Base-by-base conservation (phyloP, 163 green algal species). In the Smithsoniella earleae region DNA sequence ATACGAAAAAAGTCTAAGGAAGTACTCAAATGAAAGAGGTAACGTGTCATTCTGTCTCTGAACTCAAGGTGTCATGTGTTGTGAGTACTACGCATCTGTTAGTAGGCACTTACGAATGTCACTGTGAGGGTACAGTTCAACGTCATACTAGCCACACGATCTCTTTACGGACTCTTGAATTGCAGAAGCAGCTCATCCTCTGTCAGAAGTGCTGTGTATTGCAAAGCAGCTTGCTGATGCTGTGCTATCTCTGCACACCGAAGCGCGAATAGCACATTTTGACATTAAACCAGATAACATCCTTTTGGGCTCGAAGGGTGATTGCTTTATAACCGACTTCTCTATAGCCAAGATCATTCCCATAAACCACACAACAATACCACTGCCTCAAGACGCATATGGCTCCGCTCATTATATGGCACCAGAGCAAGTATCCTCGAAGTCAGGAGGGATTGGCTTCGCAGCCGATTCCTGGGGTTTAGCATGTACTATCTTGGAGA, bases 271-370 rank as follows among this genome's bases (percentile, higher is more conserved):
- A 30, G 58, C 58, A n/a, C 58, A 69, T 36, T 69, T 69, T 13
- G 58, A 69, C 58, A 69, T 69, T 33, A 69, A 69, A 31, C 58
- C 58, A 33, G 58, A 69, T 33, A 69, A 69, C 16, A 31, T 69
- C 3, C 58, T 69, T 16, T 36, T 69, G 27, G 58, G 43, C 58
- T 30, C 58, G 5, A 25, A 30, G 3, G 58, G 58, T 16, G 43
- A 38, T 33, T 69, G 58, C 58, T 69, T 45, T 36, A 30, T 69
- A 5, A 45, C 30, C 58, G 58, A 69, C 25, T 69, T 69, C 58
- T 69, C 58, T 16, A 69, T 69, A 30, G 58, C 58, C 0, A 30
- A 34, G 6, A 31, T 45, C 8, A 40, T 69, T 33, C 58, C 58
- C 25, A 5, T 13, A 5, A 10, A 36, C 25, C 18, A 30, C 3